Conservation (phyloP, 2,329 filamentous ascomycete genomes). For the Alternaria gansuensis region DNA sequence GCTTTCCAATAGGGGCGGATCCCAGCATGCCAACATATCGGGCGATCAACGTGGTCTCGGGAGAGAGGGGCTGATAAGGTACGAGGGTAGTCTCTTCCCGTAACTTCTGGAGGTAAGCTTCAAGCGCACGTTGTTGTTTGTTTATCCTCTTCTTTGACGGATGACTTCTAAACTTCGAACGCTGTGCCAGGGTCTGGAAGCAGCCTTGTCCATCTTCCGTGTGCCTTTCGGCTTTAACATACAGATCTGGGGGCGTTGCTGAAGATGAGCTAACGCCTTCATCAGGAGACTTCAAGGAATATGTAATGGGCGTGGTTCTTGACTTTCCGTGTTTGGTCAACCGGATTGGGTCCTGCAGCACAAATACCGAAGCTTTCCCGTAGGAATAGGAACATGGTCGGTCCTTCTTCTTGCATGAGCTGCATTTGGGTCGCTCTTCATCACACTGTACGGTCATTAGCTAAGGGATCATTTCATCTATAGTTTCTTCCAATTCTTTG, state of each 20-base stretch:
- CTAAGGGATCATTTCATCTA: background rate
- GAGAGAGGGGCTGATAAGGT: slow-evolving; percentile 25
- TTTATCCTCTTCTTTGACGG: slow-evolving; percentile 25
- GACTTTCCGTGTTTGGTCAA: slow-evolving; percentile 44
- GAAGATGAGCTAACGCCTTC: slow-evolving; percentile 1
- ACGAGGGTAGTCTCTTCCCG: slow-evolving; percentile 18
- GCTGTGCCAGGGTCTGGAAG: slow-evolving; percentile 38
- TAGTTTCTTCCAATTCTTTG: too few species aligned
- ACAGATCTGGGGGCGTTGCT: slow-evolving; percentile 25
- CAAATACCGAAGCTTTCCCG: slow-evolving; percentile 39
- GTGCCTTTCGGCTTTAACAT: slow-evolving; percentile 30
- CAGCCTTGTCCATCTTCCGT: slow-evolving; percentile 37
- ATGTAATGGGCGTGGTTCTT: slow-evolving; percentile 25
- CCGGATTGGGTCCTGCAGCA: slow-evolving; percentile 42
- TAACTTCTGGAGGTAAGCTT: slow-evolving; percentile 28
- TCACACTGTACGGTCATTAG: slow-evolving; percentile 38
- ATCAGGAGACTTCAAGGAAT: slow-evolving; percentile 20
- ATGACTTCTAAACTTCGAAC: slow-evolving; percentile 22
- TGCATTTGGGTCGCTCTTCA: slow-evolving; percentile 41
- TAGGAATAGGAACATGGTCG: slow-evolving; percentile 41
- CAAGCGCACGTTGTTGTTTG: slow-evolving; percentile 27
- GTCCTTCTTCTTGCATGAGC: slow-evolving; percentile 41
- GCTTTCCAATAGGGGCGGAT: slow-evolving; percentile 18
- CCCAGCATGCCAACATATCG: slow-evolving; percentile 40
- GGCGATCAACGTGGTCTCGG: slow-evolving; percentile 32